Evolutionary conservation across 2,329 filamentous ascomycete genomes (phyloP).

Genomic region (Akanthomyces lecanii): DNA sequence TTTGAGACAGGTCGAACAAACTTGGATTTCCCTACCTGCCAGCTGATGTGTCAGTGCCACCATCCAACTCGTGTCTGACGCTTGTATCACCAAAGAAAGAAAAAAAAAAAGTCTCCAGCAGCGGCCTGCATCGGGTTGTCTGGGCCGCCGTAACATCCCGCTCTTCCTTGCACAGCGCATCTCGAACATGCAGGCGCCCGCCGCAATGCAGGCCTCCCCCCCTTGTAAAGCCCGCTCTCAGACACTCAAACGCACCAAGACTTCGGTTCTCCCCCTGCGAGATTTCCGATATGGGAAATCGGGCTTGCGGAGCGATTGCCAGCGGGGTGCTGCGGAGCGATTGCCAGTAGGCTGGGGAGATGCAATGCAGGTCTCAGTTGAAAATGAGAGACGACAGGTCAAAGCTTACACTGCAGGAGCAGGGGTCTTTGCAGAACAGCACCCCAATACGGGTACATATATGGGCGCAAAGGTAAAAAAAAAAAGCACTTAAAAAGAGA

Average conservation of each 20-base stretch:
- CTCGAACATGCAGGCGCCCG: neutral
- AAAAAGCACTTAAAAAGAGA: neutral
- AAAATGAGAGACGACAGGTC: neutral
- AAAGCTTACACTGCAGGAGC: conserved; percentile 1
- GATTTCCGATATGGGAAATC: neutral
- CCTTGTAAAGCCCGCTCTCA: no score
- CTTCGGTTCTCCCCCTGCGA: neutral
- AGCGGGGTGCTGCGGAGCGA: no score
- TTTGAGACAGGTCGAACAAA: neutral
- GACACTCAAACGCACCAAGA: no score
- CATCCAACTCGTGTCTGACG: neutral
- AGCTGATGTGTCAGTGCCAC: neutral
- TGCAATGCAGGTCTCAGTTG: conserved; percentile 2
- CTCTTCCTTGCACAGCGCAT: neutral
- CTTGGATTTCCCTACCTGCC: neutral
- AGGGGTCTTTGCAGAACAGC: no score
- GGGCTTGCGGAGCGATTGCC: neutral
- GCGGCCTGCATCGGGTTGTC: neutral
- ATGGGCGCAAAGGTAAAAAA: no score
- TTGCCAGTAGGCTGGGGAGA: no score
- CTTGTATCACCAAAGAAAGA: neutral
- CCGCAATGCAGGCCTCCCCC: no score
- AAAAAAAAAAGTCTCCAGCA: neutral
- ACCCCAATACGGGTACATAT: no score
- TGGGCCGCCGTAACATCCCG: neutral